phyloP scores from a whole-genome alignment of 192 early-diverging fungal species.

The Phlyctochytrium bullatum region DNA sequence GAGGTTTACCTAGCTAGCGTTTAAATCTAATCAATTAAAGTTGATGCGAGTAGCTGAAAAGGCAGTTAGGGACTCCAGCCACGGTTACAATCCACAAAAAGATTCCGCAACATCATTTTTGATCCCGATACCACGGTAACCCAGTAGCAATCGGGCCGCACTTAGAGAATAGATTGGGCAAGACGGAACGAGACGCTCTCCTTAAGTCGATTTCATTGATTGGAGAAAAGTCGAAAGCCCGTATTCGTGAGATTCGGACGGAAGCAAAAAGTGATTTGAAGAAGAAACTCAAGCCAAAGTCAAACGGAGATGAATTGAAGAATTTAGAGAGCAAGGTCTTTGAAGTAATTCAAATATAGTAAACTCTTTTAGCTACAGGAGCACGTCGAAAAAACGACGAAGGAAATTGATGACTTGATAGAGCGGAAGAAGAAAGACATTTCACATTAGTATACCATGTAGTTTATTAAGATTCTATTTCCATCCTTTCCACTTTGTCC shows the following conservation, averaged over 20 bases:
- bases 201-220: constrained; percentile 15
- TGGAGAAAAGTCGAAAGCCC: constrained; percentile 13
- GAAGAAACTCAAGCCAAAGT: constrained; percentile 9
- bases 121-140: constrained; percentile 78
- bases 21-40: constrained; percentile 18
- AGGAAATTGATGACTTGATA: constrained; percentile 1
- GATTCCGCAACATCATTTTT: constrained; percentile 64
- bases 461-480: constrained; percentile 6
- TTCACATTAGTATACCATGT: neutral
- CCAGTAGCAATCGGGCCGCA: neutral
- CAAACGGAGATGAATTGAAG: constrained; percentile 11
- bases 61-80: constrained; percentile 69
- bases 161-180: constrained; percentile 2
- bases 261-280: constrained; percentile 12
- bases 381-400: constrained; percentile 2
- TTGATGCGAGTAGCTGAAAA: constrained; percentile 63
- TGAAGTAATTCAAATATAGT: neutral
- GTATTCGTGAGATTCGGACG: constrained; percentile 15
- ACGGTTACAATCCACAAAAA: constrained; percentile 71
- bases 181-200: constrained; percentile 10
- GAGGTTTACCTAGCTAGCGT: constrained; percentile 47
- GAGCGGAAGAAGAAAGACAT: constrained; percentile 25
- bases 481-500: constrained; percentile 29
- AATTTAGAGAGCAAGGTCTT: constrained; percentile 10
- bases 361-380: constrained; percentile 6